Evolutionary conservation across 2,329 filamentous ascomycete genomes (phyloP), one percentile per base, ranked within the genome.

Genomic region (Aspergillus texensis): DNA sequence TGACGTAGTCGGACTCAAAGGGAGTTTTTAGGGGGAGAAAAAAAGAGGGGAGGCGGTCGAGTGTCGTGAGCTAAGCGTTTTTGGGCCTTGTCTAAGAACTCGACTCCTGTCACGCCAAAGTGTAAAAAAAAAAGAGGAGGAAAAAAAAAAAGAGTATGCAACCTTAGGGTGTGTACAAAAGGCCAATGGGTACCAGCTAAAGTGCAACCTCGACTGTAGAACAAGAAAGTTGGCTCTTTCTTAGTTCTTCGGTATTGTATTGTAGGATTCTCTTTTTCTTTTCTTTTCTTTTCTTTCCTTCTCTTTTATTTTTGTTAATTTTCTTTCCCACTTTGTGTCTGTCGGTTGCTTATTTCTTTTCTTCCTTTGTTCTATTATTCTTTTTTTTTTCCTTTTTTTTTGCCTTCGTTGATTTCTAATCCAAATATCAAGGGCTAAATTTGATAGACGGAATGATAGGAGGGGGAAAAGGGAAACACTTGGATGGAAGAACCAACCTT

Each of bases 1-100:
- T 78, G 76, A 78, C 76, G 76, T 77, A 78, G 76, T 74, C 73
- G 74, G 71, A 70, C 70, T 73, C 65, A 60, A 63, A 66, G 67
- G 68, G 68, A 73, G 72, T 65, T 71, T 75, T 77, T 75, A 73
- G 74, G 74, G 74, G 71, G 63, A 61, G n/a, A 46, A 63, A 58
- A 58, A 53, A 65, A 68, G 66, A 71, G 69, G 68, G 70, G 68
- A 70, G 70, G 69, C 68, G 69, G 70, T 69, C 66, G 68, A 65
- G 57, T 60, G 61, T 64, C 61, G 65, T 68, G 65, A 70, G 64
- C 64, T 68, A 67, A 71, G 65, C 64, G 55, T 52, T 55, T 54
- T 48, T 48, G 24, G 34, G 58, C 48, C n/a, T 32, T 48, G 26
- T 28, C 34, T 28, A 60, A 36, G 43, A 50, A 43, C 62, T 65